A percentile compares a stretch with the other conserved stretches of the same genome.
Evolutionary conservation across 345 rosid species (phyloP).

Genomic region (Pistacia atlantica): DNA sequence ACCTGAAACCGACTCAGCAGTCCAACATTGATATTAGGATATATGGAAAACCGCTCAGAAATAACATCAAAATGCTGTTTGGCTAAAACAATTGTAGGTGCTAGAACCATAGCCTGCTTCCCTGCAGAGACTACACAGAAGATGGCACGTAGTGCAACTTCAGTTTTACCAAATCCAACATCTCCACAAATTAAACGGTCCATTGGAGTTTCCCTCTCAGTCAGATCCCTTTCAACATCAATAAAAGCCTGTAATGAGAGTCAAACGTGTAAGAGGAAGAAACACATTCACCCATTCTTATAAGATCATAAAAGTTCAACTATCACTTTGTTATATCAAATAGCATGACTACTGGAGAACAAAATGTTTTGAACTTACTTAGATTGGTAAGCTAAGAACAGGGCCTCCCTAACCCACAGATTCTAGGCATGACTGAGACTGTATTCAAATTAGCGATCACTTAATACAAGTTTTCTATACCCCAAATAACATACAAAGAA

Average conservation of each 20-base stretch:
- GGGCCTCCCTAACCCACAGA: too few species aligned
- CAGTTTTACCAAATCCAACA: conserved; percentile 99
- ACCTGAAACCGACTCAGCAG: conserved; percentile 97
- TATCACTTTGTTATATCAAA: not conserved
- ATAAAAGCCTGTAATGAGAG: conserved; percentile 74
- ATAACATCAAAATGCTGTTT: conserved; percentile 93
- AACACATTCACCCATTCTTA: conserved; percentile 3
- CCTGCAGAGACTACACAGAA: conserved; percentile 84
- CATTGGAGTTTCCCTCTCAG: conserved; percentile 93
- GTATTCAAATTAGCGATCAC: too few species aligned
- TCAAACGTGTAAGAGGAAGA: conserved; percentile 28
- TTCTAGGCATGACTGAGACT: too few species aligned
- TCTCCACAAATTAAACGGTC: conserved; percentile 95
- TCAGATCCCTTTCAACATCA: conserved; percentile 91
- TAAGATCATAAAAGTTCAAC: not conserved
- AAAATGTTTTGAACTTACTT: not conserved
- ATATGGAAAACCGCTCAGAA: conserved; percentile 70
- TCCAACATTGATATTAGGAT: conserved; percentile 69
- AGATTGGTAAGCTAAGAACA: not conserved
- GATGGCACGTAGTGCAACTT: conserved; percentile 93
- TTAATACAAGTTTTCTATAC: too few species aligned
- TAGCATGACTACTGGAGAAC: not conserved
- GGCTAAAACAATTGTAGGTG: conserved; percentile 93
- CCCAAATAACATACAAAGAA: not conserved
- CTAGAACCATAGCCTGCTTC: conserved; percentile 96